Percentiles rank a stretch among this genome's conserved stretches.
phyloP scores from a whole-genome alignment of 805 yeast genomes.

The Ascoidea rubescens region DNA sequence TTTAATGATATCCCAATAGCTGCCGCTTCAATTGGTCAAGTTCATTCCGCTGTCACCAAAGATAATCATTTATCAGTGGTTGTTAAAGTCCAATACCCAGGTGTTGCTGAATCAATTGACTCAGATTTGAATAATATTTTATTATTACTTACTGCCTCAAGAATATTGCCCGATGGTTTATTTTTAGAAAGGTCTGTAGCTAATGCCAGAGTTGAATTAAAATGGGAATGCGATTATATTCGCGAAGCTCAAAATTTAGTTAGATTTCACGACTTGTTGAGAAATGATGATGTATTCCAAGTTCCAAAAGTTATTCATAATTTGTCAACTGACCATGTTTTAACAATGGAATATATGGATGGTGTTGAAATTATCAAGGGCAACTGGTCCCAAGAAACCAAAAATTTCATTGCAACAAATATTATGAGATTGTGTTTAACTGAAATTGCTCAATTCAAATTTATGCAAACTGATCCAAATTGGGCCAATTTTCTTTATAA shows the following conservation, averaged over 20 bases:
- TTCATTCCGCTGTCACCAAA: slow-evolving; percentile 66
- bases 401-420: slow-evolving; percentile 69
- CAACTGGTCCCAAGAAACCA: slow-evolving; percentile 57
- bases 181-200: slow-evolving; percentile 86
- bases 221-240: slow-evolving; percentile 95
- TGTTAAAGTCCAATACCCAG: slow-evolving; percentile 94
- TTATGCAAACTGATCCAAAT: slow-evolving; percentile 98
- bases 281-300: slow-evolving; percentile 45
- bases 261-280: slow-evolving; percentile 48
- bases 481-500: slow-evolving; percentile 97
- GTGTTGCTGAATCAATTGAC: slow-evolving; percentile 87
- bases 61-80: slow-evolving; percentile 61
- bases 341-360: slow-evolving; percentile 81
- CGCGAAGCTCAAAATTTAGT: slow-evolving; percentile 75
- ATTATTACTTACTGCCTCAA: slow-evolving; percentile 72
- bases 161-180: slow-evolving; percentile 79
- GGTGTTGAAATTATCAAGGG: slow-evolving; percentile 77
- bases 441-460: slow-evolving; percentile 74
- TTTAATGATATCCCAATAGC: slow-evolving; percentile 89
- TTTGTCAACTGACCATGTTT: slow-evolving; percentile 65
- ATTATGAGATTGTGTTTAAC: slow-evolving; percentile 77
- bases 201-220: slow-evolving; percentile 83
- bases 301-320: slow-evolving; percentile 77
- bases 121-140: slow-evolving; percentile 82
- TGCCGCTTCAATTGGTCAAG: slow-evolving; percentile 97